Evolutionary conservation across 2,329 filamentous ascomycete species (phyloP).

Genomic region (Aspergillus sclerotialis): DNA sequence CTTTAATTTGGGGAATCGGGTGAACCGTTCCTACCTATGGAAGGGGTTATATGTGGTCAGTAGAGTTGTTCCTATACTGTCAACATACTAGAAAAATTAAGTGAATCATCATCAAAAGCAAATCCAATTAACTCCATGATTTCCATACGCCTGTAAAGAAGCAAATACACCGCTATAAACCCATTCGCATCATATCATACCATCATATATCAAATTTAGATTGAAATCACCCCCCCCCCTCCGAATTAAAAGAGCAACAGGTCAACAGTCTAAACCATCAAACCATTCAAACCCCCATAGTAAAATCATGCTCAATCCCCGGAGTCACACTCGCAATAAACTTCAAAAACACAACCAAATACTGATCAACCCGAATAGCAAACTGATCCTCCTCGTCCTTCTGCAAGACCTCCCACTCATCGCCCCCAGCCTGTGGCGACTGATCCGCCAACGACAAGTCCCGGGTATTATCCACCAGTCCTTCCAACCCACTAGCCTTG

Average conservation of each 20-base stretch:
- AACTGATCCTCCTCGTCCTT: slow-evolving; percentile 42
- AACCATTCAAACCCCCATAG: slow-evolving; percentile 70
- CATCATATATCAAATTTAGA: no score
- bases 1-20: no score
- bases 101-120: background rate
- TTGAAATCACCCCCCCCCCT: background rate
- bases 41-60: no score
- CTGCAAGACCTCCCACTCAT: slow-evolving; percentile 60
- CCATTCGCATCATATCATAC: background rate
- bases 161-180: background rate
- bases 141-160: background rate
- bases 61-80: no score
- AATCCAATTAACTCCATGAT: background rate
- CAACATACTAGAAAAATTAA: background rate
- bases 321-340: slow-evolving; percentile 88
- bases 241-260: background rate
- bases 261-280: background rate
- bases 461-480: slow-evolving; percentile 73
- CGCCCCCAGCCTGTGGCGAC: slow-evolving; percentile 38
- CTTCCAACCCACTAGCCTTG: slow-evolving; percentile 62
- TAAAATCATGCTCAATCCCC: slow-evolving; percentile 96
- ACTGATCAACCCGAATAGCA: slow-evolving; percentile 46
- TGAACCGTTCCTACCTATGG: no score
- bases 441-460: slow-evolving; percentile 51
- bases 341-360: slow-evolving; percentile 48